phyloP scores from a whole-genome alignment of 2,329 filamentous ascomycete genomes.

The Setomelanomma holmii region DNA sequence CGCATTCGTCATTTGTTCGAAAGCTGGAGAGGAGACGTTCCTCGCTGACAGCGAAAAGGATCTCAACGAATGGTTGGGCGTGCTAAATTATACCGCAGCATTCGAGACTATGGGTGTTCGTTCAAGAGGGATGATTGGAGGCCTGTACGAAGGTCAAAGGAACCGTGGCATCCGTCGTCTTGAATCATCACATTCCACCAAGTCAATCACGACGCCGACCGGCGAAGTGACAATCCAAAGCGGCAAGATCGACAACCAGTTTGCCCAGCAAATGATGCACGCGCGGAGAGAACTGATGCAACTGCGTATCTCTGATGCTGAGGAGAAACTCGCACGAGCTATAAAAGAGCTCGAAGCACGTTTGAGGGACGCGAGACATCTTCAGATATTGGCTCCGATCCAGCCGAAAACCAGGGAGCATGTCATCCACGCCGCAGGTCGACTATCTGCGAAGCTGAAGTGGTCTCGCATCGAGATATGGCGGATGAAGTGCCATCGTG shows the following conservation, averaged over 20 bases:
- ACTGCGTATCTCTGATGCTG: constrained; percentile 81
- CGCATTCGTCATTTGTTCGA: constrained; percentile 88
- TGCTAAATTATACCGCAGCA: constrained; percentile 94
- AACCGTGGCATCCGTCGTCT: constrained; percentile 75
- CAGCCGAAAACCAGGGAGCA: constrained; percentile 89
- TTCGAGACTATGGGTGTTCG: constrained; percentile 91
- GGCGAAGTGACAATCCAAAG: constrained; percentile 77
- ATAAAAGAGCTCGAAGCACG: constrained; percentile 83
- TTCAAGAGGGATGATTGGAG: constrained; percentile 85
- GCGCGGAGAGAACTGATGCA: constrained; percentile 84
- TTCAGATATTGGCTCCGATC: constrained; percentile 87
- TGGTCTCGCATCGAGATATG: constrained; percentile 96
- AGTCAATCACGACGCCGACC: constrained; percentile 71
- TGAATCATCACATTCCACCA: constrained; percentile 62
- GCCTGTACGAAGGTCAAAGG: constrained; percentile 82
- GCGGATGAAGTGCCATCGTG: constrained; percentile 87
- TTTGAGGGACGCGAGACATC: constrained; percentile 86
- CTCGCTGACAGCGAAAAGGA: constrained; percentile 89
- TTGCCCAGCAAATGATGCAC: constrained; percentile 84
- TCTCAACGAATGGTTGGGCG: constrained; percentile 95
- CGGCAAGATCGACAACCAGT: constrained; percentile 77
- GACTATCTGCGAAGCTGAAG: constrained; percentile 85
- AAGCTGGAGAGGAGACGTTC: constrained; percentile 84
- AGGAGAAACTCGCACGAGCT: constrained; percentile 75
- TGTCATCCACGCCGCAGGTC: constrained; percentile 81